Percentiles rank a stretch among this genome's conserved stretches.
phyloP scores from a whole-genome alignment of 2,329 filamentous ascomycete species.

The Aspergillus puulaauensis region DNA sequence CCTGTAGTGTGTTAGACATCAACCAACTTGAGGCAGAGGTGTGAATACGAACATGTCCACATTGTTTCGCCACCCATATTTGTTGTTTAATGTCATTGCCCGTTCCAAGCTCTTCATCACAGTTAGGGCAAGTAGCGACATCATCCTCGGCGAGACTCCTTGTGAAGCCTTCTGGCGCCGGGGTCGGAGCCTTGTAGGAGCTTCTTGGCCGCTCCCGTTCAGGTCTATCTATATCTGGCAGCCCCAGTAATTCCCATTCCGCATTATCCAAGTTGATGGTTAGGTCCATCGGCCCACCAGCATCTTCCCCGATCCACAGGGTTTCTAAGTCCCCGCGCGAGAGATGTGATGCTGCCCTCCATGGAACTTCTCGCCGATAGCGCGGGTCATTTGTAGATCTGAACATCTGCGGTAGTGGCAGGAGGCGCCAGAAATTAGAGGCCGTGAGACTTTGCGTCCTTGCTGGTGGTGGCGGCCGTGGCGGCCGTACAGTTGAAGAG shows the following conservation, averaged over 20 bases:
- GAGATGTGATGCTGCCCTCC: slow-evolving; percentile 10
- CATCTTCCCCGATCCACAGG: slow-evolving; percentile 25
- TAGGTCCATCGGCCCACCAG: slow-evolving; percentile 22
- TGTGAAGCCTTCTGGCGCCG: slow-evolving; percentile 74
- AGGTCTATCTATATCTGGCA: slow-evolving; percentile 28
- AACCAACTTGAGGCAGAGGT: background rate
- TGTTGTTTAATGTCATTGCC: slow-evolving; percentile 72
- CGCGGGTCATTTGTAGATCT: slow-evolving; percentile 7
- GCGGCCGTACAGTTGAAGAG: slow-evolving; percentile 27
- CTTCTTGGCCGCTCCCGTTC: slow-evolving; percentile 18
- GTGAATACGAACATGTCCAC: slow-evolving; percentile 74
- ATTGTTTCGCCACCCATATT: slow-evolving; percentile 88
- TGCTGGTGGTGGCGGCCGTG: slow-evolving; percentile 12
- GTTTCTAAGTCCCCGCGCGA: slow-evolving; percentile 15
- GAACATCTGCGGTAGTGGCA: slow-evolving; percentile 9
- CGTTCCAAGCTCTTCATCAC: slow-evolving; percentile 77
- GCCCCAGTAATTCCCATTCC: slow-evolving; percentile 32
- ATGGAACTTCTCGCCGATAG: slow-evolving; percentile 24
- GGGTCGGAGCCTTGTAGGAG: slow-evolving; percentile 61
- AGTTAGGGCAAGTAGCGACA: slow-evolving; percentile 80
- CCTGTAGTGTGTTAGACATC: slow-evolving; percentile 30
- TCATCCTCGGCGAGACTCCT: slow-evolving; percentile 71
- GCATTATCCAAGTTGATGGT: slow-evolving; percentile 34
- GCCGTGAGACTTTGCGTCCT: background rate
- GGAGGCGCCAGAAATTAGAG: slow-evolving; percentile 12